Evolutionary conservation across 1,284 basidiomycete species (phyloP), one percentile per base, ranked within the genome.

Genomic region (Trametes versicolor): DNA sequence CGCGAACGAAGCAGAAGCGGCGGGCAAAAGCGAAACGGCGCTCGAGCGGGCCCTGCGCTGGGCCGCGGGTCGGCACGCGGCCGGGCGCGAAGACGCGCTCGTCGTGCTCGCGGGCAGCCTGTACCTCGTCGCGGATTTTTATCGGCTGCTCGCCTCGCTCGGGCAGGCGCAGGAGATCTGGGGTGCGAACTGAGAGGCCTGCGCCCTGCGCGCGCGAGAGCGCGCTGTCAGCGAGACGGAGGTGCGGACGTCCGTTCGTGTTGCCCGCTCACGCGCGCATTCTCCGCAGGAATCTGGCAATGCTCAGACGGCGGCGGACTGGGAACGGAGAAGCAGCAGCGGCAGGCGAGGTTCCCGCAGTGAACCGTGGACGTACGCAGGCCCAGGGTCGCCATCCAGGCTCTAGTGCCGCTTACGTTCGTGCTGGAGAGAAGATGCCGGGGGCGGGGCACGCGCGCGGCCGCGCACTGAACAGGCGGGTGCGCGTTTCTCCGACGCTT

Each of bases 61-160:
- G 74, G 74, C 73, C 15, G 67, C 68, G 25, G 53, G 67, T 29
- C 62, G 69, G 36, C 64, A 66, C 65, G 66, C 63, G 19, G 48
- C 10, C 29, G 70, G 59, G 21, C 73, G 72, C 13, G 74, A 72
- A 8, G 77, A 76, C 37, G 78, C 80, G 29, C 71, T 93, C 63
- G 83, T 91, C 0, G 85, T 96, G 7, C 74, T 97, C 1, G 91
- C 94, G n/a, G 96, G 96, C 27, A 98, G 96, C 76, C 75, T 97
- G 71, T 98, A 97, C 78, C 85, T 97, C 51, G 92, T 95, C 2
- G 94, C 94, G 19, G 96, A 97, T 80, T 87, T 95, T 63, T 97
- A 96, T 80, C 82, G 94, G 62, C 70, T 91, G 55, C 58, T 76
- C 34, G 58, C 63, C 47, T 60, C 62, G 52, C 58, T 64, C 43